Evolutionary conservation across 225 moss, liverwort and hornwort genomes (phyloP).

Genomic region (Pseudisothecium myosuroides): DNA sequence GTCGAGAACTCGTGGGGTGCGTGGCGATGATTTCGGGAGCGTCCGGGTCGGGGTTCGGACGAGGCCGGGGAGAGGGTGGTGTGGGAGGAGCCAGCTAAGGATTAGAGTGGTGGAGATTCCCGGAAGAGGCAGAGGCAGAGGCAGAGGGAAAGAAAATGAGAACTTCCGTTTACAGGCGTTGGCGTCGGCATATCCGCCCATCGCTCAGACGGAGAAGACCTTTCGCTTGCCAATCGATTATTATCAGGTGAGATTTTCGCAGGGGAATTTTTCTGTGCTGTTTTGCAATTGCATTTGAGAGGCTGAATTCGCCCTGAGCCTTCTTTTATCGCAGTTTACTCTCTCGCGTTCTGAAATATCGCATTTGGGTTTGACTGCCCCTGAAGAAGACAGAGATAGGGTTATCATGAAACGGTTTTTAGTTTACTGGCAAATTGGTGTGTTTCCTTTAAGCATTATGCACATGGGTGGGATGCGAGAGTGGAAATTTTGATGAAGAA

Average conservation of each 20-base stretch:
- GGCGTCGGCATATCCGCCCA: slow-evolving; percentile 76
- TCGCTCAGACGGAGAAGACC: slow-evolving; percentile 77
- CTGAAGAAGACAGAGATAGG: neutral
- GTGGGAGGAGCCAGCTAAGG: neutral
- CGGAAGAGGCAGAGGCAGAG: neutral
- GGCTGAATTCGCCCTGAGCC: neutral
- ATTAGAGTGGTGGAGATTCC: neutral
- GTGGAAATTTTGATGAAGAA: neutral
- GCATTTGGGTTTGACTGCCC: neutral
- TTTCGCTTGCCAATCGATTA: slow-evolving; percentile 88
- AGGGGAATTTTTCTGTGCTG: neutral
- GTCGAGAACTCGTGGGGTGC: neutral
- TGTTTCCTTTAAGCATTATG: neutral
- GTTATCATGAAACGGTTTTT: neutral
- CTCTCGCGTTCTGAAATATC: neutral
- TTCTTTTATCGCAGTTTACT: neutral
- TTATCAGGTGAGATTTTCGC: slow-evolving; percentile 52
- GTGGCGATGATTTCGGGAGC: neutral
- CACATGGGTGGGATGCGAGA: neutral
- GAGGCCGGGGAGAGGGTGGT: neutral
- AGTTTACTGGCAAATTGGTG: neutral
- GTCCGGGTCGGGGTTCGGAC: neutral
- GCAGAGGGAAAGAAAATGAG: neutral
- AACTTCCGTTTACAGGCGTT: slow-evolving; percentile 20
- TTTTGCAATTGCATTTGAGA: neutral